Conservation (phyloP, 257 asterid genomes). For the Nicotiana noctiflora region DNA sequence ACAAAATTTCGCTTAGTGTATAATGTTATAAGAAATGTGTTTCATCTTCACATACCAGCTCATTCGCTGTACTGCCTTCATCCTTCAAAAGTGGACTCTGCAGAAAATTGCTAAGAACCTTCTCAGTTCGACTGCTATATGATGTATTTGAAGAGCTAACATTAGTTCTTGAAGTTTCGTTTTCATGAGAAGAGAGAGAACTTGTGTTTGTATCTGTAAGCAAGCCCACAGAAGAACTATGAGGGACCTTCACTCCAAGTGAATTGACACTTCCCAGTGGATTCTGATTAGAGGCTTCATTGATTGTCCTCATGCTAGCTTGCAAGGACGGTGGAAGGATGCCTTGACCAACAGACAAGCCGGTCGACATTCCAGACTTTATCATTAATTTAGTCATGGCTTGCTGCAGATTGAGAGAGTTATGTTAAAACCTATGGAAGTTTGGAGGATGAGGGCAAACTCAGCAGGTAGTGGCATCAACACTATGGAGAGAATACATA, state of each 20-base stretch:
- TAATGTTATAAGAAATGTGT: background rate
- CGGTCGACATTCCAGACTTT: conserved; percentile 52
- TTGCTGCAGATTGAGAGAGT: conserved; percentile 41
- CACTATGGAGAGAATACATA: conserved; percentile 27
- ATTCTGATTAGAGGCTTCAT: conserved; percentile 29
- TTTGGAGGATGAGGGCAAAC: background rate
- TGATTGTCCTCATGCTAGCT: conserved; percentile 28
- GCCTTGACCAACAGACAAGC: conserved; percentile 39
- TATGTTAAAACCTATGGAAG: conserved; percentile 5
- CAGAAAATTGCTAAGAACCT: conserved; percentile 49
- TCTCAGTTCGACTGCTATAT: conserved; percentile 53
- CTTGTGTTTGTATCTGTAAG: conserved; percentile 20
- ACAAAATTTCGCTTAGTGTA: background rate
- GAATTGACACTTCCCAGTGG: conserved; percentile 27
- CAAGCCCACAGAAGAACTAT: conserved; percentile 17
- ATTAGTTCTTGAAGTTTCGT: conserved; percentile 26
- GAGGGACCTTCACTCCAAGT: conserved; percentile 30
- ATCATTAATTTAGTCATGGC: conserved; percentile 39
- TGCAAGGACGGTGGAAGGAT: conserved; percentile 44
- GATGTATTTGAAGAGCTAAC: conserved; percentile 28
- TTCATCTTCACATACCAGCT: conserved; percentile 42
- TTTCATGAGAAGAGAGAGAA: conserved; percentile 21
- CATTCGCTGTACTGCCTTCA: conserved; percentile 34
- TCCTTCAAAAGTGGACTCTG: conserved; percentile 52
- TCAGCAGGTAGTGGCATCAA: conserved; percentile 3